Evolutionary conservation across 2,329 filamentous ascomycete species (phyloP).

Genomic region (Aphanoascus verrucosus): DNA sequence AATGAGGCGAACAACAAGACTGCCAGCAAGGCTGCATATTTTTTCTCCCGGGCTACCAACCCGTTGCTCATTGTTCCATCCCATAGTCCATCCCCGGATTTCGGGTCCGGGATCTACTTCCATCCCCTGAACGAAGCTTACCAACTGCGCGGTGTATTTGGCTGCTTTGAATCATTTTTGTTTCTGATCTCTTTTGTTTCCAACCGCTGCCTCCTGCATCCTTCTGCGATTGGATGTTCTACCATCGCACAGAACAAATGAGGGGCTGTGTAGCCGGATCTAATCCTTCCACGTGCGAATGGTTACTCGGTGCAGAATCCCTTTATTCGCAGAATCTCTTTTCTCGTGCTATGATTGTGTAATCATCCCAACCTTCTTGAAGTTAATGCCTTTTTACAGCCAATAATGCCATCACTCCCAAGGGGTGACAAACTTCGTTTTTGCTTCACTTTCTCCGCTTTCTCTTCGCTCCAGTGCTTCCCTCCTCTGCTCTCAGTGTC

Average conservation of each 20-base stretch:
- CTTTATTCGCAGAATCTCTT: conserved; percentile 9
- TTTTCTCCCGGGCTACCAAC: neutral
- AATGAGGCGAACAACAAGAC: conserved; percentile 4
- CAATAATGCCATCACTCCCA: neutral
- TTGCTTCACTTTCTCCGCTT: conserved; percentile 10
- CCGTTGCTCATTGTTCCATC: neutral
- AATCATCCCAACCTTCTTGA: conserved; percentile 6
- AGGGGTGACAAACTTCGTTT: conserved; percentile 2
- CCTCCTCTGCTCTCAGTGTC: neutral
- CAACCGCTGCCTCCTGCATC: neutral
- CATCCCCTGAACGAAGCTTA: neutral
- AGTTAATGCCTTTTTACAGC: neutral
- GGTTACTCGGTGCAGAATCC: conserved; percentile 7
- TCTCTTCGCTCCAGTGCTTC: neutral
- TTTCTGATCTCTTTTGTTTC: conserved; percentile 10
- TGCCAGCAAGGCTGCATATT: neutral
- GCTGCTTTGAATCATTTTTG: neutral
- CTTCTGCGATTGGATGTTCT: conserved; percentile 5
- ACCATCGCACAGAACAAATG: conserved; percentile 8
- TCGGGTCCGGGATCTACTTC: neutral
- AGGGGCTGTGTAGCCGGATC: conserved; percentile 12
- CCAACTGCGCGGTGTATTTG: neutral
- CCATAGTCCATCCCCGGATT: neutral
- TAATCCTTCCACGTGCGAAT: conserved; percentile 9
- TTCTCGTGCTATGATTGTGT: conserved; percentile 10